Percentiles rank a stretch among this genome's conserved stretches.
phyloP scores from a whole-genome alignment of 2,329 filamentous ascomycete genomes.

The Ophiostoma pallidulum region DNA sequence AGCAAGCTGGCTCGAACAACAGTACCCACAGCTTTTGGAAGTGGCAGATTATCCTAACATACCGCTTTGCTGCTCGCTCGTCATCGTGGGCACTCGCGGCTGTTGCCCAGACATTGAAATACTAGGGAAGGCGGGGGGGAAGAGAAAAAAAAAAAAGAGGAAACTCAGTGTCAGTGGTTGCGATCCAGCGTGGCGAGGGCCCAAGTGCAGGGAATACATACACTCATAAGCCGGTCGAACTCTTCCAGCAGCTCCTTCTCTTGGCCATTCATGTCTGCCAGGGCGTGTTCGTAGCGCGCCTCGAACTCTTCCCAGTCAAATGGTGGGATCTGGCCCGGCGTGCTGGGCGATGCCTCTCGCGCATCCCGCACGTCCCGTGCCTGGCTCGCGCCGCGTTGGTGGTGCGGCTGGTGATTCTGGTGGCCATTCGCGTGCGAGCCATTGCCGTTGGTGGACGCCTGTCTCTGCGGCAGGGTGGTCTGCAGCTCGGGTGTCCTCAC shows the following conservation, averaged over 20 bases:
- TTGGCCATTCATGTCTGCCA: slow-evolving; percentile 51
- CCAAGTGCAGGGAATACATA: slow-evolving; percentile 23
- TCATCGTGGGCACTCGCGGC: slow-evolving; percentile 64
- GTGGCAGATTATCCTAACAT: slow-evolving; percentile 18
- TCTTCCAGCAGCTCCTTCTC: slow-evolving; percentile 60
- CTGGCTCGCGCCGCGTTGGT: slow-evolving; percentile 2
- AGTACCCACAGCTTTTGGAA: neutral
- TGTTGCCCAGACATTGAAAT: slow-evolving; percentile 70
- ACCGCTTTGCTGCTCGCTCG: slow-evolving; percentile 69
- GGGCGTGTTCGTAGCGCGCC: slow-evolving; percentile 54
- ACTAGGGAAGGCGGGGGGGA: slow-evolving; percentile 30
- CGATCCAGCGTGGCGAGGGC: no score
- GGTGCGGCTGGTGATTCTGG: neutral
- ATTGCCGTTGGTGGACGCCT: neutral
- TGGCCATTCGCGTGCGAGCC: slow-evolving; percentile 22
- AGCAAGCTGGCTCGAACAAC: neutral
- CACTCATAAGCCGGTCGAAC: slow-evolving; percentile 57
- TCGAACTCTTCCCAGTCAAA: slow-evolving; percentile 78
- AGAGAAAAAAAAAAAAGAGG: slow-evolving; percentile 1
- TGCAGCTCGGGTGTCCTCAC: slow-evolving; percentile 31
- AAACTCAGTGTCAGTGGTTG: no score
- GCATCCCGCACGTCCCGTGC: no score
- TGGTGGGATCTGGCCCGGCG: slow-evolving; percentile 39
- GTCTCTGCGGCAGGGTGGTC: slow-evolving; percentile 6
- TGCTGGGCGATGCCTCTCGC: slow-evolving; percentile 32